Evolutionary conservation across 2,329 filamentous ascomycete species (phyloP).

Genomic region (Allantophomopsis lycopodina): DNA sequence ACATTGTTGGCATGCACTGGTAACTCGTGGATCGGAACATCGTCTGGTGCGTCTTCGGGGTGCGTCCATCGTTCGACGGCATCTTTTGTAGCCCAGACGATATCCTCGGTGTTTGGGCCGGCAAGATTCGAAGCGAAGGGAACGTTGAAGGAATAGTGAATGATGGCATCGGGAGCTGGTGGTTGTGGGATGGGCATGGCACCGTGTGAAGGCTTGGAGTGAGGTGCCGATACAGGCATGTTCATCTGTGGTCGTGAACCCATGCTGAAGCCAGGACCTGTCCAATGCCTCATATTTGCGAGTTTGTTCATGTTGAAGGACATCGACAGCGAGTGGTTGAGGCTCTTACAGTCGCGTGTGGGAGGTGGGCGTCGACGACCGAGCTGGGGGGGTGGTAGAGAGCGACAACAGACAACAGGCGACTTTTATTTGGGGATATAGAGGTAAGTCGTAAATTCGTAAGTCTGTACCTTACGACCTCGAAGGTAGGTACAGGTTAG

Average conservation of each 20-base stretch:
- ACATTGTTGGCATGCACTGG: slow-evolving; percentile 88
- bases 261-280: slow-evolving; percentile 54
- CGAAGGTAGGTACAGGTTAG: too few species aligned
- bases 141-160: slow-evolving; percentile 95
- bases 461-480: too few species aligned
- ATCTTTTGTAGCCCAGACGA: slow-evolving; percentile 80
- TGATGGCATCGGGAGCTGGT: slow-evolving; percentile 58
- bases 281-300: slow-evolving; percentile 60
- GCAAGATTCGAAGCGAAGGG: slow-evolving; percentile 87
- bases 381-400: slow-evolving; percentile 1
- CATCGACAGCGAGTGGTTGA: too few species aligned
- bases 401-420: not conserved
- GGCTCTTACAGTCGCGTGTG: not conserved
- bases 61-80: slow-evolving; percentile 90
- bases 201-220: slow-evolving; percentile 39
- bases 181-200: slow-evolving; percentile 49
- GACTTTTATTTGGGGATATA: too few species aligned
- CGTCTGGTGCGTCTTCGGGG: slow-evolving; percentile 72
- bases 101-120: slow-evolving; percentile 86
- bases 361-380: slow-evolving; percentile 1
- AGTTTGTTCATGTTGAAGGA: slow-evolving; percentile 51
- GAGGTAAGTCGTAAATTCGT: too few species aligned
- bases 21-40: slow-evolving; percentile 73
- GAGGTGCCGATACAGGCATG: slow-evolving; percentile 33
- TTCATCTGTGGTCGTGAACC: slow-evolving; percentile 29